phyloP scores from a whole-genome alignment of 1,139 yeast genomes.

The Blastobotrys buckinghamii region DNA sequence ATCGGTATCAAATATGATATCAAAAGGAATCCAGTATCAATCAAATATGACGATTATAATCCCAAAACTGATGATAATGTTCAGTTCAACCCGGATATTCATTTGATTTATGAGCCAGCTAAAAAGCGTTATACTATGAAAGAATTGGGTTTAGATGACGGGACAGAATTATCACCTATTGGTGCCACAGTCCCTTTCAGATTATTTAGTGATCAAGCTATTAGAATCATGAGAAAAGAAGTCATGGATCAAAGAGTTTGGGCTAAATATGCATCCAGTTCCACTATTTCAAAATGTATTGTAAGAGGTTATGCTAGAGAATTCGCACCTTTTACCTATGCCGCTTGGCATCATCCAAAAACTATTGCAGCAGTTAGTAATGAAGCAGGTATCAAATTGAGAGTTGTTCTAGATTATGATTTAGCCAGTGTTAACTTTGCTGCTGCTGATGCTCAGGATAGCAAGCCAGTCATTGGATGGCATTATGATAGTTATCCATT shows the following conservation, averaged over 20 bases:
- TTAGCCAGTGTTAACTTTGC: constrained; percentile 6
- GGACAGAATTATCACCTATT: constrained; percentile 3
- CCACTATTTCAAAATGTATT: neutral
- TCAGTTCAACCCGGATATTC: constrained; percentile 1
- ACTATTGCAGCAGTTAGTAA: neutral
- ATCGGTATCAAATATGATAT: neutral
- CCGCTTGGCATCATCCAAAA: constrained; percentile 5
- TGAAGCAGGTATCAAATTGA: constrained; percentile 4
- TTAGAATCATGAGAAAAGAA: constrained; percentile 4
- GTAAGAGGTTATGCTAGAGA: constrained; percentile 1
- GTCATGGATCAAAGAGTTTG: neutral
- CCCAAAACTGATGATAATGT: neutral
- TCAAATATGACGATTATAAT: neutral
- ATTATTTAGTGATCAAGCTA: constrained; percentile 3
- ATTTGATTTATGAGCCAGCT: neutral
- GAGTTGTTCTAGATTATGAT: constrained; percentile 3
- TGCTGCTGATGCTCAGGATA: neutral
- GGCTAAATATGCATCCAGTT: neutral
- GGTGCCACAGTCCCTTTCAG: constrained; percentile 5
- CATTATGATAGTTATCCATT: constrained; percentile 7
- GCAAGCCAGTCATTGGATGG: constrained; percentile 2
- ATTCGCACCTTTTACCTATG: constrained; percentile 3
- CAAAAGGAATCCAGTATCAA: neutral
- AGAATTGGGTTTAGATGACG: constrained; percentile 3
- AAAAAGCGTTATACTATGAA: neutral